Base-by-base conservation (phyloP, 2,329 filamentous ascomycete species). In the Rutstroemia sp. region DNA sequence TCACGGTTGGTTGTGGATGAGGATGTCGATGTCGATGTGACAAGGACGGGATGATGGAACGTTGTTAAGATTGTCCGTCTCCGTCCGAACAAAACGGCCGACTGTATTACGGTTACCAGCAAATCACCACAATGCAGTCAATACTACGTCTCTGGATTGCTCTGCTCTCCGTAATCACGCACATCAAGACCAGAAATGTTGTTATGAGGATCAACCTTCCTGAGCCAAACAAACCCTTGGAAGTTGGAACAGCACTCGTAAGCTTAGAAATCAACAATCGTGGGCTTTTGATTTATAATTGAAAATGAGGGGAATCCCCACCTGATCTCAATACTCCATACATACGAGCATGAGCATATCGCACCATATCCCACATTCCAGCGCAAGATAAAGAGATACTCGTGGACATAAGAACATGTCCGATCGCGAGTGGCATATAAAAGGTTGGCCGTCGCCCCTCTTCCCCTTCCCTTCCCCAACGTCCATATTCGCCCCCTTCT, bases 351-450 rank as follows among this genome's bases (percentile, higher is more conserved):
- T 41, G 14, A 41, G 12, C 17, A 17, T 42, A 55, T 55, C 27
- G 34, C 46, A 42, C 41, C n/a, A 50, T 48, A 17, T 30, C 25
- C 5, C 12, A 14, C 16, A 50, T 37, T 42, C 38, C 19, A 45
- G 27, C 8, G 23, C 14, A 49, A 10, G 14, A 34, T 39, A 49
- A 50, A 12, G 17, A 50, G 42, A 23, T 50, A 8, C 7, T 48
- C 41, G 38, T 37, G 51, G 51, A 48, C 10, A 42, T 39, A 19
- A 44, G 42, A 55, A 44, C 17, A 55, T 55, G 53, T 55, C 53
- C 53, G 53, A 54, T 14, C 38, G 30, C 38, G 45, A 55, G 38
- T 55, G 53, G 53, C 53, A 55, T 51, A 55, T 55, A 50, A 55
- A 55, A 55, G 53, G 53, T 55, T 50, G n/a, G 38, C 42, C 41